Evolutionary conservation across 352 stramenopile species (phyloP), one percentile per base, ranked within the genome.

Genomic region (Globisporangium paddicum): DNA sequence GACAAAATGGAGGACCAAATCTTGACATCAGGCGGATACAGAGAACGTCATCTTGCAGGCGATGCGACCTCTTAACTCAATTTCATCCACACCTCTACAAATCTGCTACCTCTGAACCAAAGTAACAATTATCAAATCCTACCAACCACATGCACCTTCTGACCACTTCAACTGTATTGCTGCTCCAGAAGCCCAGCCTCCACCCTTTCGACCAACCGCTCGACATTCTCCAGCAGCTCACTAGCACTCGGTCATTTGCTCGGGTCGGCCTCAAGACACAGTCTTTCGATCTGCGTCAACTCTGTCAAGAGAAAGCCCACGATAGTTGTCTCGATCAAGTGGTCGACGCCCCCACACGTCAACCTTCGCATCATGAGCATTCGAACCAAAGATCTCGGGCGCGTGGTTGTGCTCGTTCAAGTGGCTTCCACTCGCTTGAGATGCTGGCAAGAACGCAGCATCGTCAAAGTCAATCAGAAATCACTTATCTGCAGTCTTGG

Each of bases 381-480:
- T 40, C n/a, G n/a, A 14, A 5, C 18, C 35, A 18, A 40, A 40
- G 10, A 40, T 40, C 18, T 40, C 11, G 11, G 35, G 35, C 35
- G 10, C 35, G 35, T 40, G 35, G 35, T 40, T 40, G 10, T 37
- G 8, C 32, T 37, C 13, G 32, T 37, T 37, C 32, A 37, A 37
- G 32, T 37, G 13, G 32, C 32, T 37, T 7, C 32, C 32, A 11
- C 32, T 37, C 32, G 32, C 32, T 37, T 37, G 32, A 11, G 32
- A 13, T 11, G 32, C 32, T 37, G 32, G 32, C 32, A 34, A 23
- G 9, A 26, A 60, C n/a, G 50, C 44, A 41, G 23, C 63, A 14
- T 58, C 52, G 40, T 69, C 63, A 34, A 69, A 69, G 35, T 61
- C 53, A 54, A 59, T 62, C 45, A 69, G 57, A 58, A 69, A 66